Conservation (phyloP, 495 filamentous ascomycete species). For the Daldinia vernicosa region DNA sequence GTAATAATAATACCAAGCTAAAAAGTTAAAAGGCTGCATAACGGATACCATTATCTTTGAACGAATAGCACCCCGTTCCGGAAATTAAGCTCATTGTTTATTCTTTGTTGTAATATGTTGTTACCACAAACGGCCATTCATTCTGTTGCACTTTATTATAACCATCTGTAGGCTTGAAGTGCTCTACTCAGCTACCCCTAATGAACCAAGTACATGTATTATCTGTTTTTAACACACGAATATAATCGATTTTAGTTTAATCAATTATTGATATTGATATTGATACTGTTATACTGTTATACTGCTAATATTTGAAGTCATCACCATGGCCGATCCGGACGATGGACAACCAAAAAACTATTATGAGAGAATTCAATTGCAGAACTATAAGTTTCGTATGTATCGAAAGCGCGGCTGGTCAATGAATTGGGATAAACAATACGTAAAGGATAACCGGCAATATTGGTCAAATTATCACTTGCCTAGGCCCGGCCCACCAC, state of each 20-base stretch:
- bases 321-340: background rate
- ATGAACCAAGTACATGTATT: background rate
- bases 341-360: background rate
- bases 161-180: background rate
- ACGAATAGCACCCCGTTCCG: background rate
- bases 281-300: too few species aligned
- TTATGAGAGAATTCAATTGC: background rate
- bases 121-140: background rate
- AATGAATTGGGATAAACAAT: background rate
- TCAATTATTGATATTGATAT: background rate
- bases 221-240: background rate
- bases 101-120: conserved; percentile 5
- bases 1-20: background rate
- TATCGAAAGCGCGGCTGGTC: background rate
- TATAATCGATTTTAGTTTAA: background rate
- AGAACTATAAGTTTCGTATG: background rate
- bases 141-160: background rate
- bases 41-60: background rate
- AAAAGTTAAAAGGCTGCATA: background rate
- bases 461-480: too few species aligned
- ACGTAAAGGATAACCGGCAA: background rate
- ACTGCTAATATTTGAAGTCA: background rate
- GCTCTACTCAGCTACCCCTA: background rate
- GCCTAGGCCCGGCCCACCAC: background rate
- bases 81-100: background rate